Percentiles rank a stretch among this genome's conserved stretches.
phyloP scores from a whole-genome alignment of 2,329 filamentous ascomycete species.

The Diplodia sapinea region DNA sequence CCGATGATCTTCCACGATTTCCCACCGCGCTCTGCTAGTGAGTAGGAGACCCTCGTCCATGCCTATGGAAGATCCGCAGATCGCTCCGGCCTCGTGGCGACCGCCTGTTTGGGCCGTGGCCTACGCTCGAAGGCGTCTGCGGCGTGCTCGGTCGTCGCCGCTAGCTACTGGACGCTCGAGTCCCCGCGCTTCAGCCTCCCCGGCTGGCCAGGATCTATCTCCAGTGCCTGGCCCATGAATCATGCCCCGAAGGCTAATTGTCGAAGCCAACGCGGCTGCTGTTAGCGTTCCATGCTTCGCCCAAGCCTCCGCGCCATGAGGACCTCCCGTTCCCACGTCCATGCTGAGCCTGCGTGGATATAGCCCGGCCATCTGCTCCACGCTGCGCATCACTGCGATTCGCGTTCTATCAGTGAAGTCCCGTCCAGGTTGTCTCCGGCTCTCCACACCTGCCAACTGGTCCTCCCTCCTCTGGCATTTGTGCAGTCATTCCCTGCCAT shows the following conservation, averaged over 20 bases:
- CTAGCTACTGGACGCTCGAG: constrained; percentile 16
- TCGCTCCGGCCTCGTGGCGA: constrained; percentile 25
- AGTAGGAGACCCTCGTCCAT: not conserved
- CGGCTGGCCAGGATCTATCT: not conserved
- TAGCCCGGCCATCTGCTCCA: constrained; percentile 18
- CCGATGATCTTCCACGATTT: constrained; percentile 12
- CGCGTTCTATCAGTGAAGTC: not conserved
- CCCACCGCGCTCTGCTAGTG: constrained; percentile 8
- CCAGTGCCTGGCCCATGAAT: constrained; percentile 22
- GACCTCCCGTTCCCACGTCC: constrained; percentile 5
- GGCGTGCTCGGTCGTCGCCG: not conserved
- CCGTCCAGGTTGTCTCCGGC: not conserved
- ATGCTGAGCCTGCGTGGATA: constrained; percentile 18
- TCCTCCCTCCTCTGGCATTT: not conserved
- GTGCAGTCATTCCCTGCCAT: constrained; percentile 2
- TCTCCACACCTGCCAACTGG: not conserved
- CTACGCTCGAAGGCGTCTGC: not conserved
- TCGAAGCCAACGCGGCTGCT: constrained; percentile 21
- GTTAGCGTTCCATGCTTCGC: constrained; percentile 16
- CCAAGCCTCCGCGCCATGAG: not conserved
- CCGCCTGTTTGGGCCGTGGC: constrained; percentile 19
- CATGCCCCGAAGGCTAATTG: constrained; percentile 18
- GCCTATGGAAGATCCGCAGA: constrained; percentile 18
- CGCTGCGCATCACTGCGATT: constrained; percentile 14
- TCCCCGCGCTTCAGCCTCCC: constrained; percentile 27